Percentiles rank a stretch among this genome's conserved stretches.
Evolutionary conservation across 306 rosid genomes (phyloP).

Genomic region (Sophora flavescens): DNA sequence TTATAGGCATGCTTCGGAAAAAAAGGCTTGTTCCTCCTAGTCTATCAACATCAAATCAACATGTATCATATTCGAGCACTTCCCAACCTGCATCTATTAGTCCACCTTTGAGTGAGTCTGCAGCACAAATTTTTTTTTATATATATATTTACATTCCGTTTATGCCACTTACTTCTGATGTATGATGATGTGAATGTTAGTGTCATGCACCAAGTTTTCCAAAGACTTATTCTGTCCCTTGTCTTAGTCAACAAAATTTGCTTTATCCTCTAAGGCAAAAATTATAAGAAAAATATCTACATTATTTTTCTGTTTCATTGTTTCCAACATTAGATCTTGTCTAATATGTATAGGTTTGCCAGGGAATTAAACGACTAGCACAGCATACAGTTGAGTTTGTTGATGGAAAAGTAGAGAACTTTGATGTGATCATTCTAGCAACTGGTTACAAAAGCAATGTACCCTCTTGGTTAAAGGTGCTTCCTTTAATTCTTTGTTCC

Average conservation of each 20-base stretch:
- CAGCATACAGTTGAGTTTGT: conserved; percentile 72
- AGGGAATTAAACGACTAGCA: conserved; percentile 67
- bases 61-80: too few species aligned
- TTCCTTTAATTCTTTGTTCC: conserved; percentile 23
- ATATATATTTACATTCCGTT: too few species aligned
- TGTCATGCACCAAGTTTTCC: neutral
- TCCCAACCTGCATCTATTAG: too few species aligned
- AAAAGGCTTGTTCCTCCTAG: too few species aligned
- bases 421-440: conserved; percentile 80
- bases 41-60: too few species aligned
- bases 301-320: conserved; percentile 15
- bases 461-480: conserved; percentile 84
- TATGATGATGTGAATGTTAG: neutral
- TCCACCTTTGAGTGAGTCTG: too few species aligned
- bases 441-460: conserved; percentile 91
- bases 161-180: too few species aligned
- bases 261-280: neutral
- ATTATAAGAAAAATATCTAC: neutral
- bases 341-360: conserved; percentile 64
- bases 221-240: conserved; percentile 28
- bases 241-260: conserved; percentile 39
- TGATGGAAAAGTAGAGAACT: conserved; percentile 73
- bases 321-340: conserved; percentile 40
- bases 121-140: too few species aligned
- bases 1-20: too few species aligned